Base-by-base conservation (phyloP, 371 early-diverging fungal species). In the Mortierella sp. region DNA sequence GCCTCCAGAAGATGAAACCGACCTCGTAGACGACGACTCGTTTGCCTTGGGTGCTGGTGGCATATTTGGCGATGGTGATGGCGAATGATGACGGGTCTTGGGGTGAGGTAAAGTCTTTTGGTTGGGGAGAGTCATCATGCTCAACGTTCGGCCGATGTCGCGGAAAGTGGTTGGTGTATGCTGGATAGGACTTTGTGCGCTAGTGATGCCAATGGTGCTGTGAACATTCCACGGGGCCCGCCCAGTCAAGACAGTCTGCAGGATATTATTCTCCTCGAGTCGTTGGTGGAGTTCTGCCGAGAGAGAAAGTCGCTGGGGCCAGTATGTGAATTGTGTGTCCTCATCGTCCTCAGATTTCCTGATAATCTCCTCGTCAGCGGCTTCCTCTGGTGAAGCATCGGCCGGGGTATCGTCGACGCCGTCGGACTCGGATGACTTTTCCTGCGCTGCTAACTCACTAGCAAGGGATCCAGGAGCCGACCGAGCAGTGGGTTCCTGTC, bases 261-360 rank as follows among this genome's bases (percentile, higher is more conserved):
- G 28, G 54, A 86, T 82, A 31, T 79, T 86, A 71, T 79, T 75
- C 28, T 78, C 82, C 48, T 82, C 86, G 31, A 86, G 75, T 13
- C 76, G 74, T 54, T 81, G 79, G 44, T 79, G 82, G 13, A 84
- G 78, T 16, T 84, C 85, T 13, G 78, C 78, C 26, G 85, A 77
- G 31, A 84, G 72, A 3, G 85, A 84, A 37, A 76, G 28, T 21
- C 81, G 75, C n/a, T 80, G 85, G 26, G 73, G 78, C 16, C 71
- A 28, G 9, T 48, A 31, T 24, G 71, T 10, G 26, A 43, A 26
- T 34, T 64, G 34, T 8, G 72, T 44, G 0, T 69, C 61, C 14
- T 55, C 28, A 6, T 75, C 28, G 24, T 74, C 55, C 53, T 31
- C 46, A 16, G 51, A 59, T 57, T 26, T 16, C 21, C 34, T 50